Conservation (phyloP, 2,329 filamentous ascomycete species). For the Claviceps pazoutovae region DNA sequence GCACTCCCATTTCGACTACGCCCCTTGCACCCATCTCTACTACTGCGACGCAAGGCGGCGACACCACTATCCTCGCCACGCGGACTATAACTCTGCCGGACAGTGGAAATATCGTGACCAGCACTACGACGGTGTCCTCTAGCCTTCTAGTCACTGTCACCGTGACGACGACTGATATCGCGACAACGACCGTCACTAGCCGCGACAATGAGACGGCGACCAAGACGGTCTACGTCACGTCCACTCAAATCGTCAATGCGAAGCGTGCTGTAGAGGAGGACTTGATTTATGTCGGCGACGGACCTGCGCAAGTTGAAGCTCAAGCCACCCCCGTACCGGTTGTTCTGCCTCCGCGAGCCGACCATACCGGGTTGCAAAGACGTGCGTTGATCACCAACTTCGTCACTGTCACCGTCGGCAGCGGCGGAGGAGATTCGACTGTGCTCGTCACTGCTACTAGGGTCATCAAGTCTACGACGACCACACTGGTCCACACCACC, state of each 20-base stretch:
- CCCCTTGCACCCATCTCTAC: background rate
- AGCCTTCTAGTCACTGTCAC: conserved; percentile 19
- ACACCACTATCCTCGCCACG: conserved; percentile 18
- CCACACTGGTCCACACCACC: conserved; percentile 16
- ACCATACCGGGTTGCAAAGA: conserved; percentile 13
- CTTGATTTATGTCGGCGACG: background rate
- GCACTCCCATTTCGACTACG: conserved; percentile 7
- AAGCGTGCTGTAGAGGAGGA: conserved; percentile 16
- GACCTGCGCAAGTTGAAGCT: conserved; percentile 9
- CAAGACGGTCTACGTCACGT: conserved; percentile 20
- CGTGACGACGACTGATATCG: conserved; percentile 21
- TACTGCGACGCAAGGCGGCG: conserved; percentile 4
- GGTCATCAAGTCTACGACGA: conserved; percentile 19
- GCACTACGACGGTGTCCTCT: conserved; percentile 15
- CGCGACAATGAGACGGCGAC: conserved; percentile 22
- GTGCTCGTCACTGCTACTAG: conserved; percentile 17
- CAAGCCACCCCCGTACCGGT: conserved; percentile 8
- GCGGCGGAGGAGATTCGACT: conserved; percentile 11
- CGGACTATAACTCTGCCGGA: conserved; percentile 16
- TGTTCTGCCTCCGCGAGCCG: conserved; percentile 7
- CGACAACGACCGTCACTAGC: conserved; percentile 24
- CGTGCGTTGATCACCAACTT: conserved; percentile 20
- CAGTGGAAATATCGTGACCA: conserved; percentile 15
- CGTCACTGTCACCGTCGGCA: conserved; percentile 18
- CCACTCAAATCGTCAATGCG: conserved; percentile 18